A percentile compares a stretch with the other conserved stretches of the same genome.
Evolutionary conservation across 352 stramenopile genomes (phyloP).

Genomic region (Peronosclerospora sorghi): DNA sequence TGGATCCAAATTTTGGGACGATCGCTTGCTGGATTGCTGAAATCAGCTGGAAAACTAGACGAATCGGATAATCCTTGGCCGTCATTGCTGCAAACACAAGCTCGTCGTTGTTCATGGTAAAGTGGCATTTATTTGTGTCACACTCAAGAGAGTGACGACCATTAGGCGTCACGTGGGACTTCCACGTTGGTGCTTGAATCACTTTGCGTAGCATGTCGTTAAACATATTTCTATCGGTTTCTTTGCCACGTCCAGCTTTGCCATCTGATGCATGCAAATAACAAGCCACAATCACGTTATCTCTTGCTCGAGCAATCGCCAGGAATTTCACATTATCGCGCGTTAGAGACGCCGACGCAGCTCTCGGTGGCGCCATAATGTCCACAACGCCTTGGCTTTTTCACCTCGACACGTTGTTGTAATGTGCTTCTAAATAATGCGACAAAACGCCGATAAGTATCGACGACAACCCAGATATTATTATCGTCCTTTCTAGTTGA

Average conservation of each 20-base stretch:
- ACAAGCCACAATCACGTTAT: slow-evolving; percentile 1
- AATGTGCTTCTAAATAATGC: not conserved
- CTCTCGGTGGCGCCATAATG: too few relatives aligned
- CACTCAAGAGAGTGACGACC: slow-evolving; percentile 78
- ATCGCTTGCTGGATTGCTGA: slow-evolving; percentile 63
- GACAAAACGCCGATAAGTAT: not conserved
- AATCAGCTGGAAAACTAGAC: slow-evolving; percentile 28
- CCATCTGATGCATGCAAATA: slow-evolving; percentile 1
- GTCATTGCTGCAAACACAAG: slow-evolving; percentile 77
- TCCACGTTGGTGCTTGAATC: slow-evolving; percentile 74
- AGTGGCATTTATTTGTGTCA: slow-evolving; percentile 83
- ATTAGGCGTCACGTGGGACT: slow-evolving; percentile 79
- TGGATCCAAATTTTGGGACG: slow-evolving; percentile 61
- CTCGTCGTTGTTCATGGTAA: slow-evolving; percentile 84
- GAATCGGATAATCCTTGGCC: slow-evolving; percentile 4
- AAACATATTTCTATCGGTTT: slow-evolving; percentile 51
- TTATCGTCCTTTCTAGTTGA: too few relatives aligned
- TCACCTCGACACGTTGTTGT: not conserved
- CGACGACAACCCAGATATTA: not conserved
- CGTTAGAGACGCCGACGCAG: slow-evolving; percentile 19
- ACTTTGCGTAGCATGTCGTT: slow-evolving; percentile 79
- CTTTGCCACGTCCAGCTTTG: slow-evolving; percentile 14
- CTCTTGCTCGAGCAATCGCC: not conserved
- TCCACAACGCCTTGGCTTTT: not conserved
- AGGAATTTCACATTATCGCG: slow-evolving; percentile 37